Percentiles rank a stretch among this genome's conserved stretches.
Conservation (phyloP, 148 eudicot species). For the Camellia sinensis region DNA sequence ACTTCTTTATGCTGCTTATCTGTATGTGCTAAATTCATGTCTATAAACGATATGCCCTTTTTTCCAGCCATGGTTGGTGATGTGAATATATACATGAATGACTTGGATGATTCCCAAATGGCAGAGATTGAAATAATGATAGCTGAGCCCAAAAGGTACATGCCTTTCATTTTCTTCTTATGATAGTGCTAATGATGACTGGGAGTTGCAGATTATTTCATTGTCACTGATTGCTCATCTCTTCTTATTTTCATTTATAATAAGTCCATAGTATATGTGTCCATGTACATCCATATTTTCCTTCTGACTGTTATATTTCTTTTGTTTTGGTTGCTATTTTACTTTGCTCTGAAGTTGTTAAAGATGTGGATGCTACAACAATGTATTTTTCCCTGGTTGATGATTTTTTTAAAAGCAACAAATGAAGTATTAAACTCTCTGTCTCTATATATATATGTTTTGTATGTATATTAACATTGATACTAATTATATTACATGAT, state of each 20-base stretch:
- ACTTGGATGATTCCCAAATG: constrained; percentile 64
- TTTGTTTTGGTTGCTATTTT: background rate
- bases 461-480: too few species aligned
- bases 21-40: background rate
- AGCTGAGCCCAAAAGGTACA: constrained; percentile 74
- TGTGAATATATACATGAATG: constrained; percentile 94
- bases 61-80: constrained; percentile 69
- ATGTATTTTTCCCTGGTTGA: too few species aligned
- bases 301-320: background rate
- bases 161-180: background rate
- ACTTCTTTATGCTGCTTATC: background rate
- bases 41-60: background rate
- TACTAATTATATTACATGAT: background rate
- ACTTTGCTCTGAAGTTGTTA: background rate
- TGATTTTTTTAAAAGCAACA: too few species aligned
- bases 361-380: too few species aligned
- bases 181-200: background rate
- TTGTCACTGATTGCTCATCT: background rate
- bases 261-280: background rate
- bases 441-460: too few species aligned
- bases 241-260: background rate
- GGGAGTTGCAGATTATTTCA: background rate
- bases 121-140: constrained; percentile 96
- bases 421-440: too few species aligned
- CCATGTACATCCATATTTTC: background rate